These are phyloP conservation scores for Pseudodiploospora longispora DNA, from an alignment of 2,329 filamentous ascomycete species.

Conservation along the genomic window DNA sequence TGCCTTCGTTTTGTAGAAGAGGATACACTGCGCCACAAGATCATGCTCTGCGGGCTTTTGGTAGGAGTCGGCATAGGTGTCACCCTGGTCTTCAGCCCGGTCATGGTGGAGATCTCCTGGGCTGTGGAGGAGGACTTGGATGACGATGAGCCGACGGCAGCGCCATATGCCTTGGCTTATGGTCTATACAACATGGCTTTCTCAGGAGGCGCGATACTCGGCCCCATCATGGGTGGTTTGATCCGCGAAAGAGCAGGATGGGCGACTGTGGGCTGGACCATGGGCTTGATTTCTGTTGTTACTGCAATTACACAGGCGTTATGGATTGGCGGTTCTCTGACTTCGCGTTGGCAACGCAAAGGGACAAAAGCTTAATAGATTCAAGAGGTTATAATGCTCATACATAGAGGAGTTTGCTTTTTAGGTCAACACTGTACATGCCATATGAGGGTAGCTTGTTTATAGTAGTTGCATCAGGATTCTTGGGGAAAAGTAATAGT, in stretches of 20 bases:
- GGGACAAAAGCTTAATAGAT: too few relatives aligned
- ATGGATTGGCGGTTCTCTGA: constrained; percentile 22
- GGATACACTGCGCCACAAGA: constrained; percentile 20
- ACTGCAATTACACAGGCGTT: constrained; percentile 19
- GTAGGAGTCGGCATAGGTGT: constrained; percentile 21
- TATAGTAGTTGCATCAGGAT: too few relatives aligned
- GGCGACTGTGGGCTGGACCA: constrained; percentile 23
- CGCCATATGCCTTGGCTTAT: constrained; percentile 26
- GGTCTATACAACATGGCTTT: constrained; percentile 29
- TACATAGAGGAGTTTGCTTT: too few relatives aligned
- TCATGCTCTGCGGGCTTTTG: constrained; percentile 25
- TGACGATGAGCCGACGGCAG: constrained; percentile 4
- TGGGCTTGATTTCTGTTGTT: constrained; percentile 20
- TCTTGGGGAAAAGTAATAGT: too few relatives aligned
- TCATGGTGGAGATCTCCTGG: constrained; percentile 30
- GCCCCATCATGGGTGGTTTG: constrained; percentile 26
- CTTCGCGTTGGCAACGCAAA: too few relatives aligned
- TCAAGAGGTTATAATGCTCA: too few relatives aligned
- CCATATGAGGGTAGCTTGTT: too few relatives aligned
- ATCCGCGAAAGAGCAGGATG: constrained; percentile 24
- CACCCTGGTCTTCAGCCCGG: constrained; percentile 23
- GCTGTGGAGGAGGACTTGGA: constrained; percentile 16
- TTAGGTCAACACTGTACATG: too few relatives aligned
- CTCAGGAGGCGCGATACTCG: constrained; percentile 23
- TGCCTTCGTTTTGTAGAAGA: constrained; percentile 25